Base-by-base conservation (phyloP, 441 rosid species). In the Cnidoscolus chayamansa region DNA sequence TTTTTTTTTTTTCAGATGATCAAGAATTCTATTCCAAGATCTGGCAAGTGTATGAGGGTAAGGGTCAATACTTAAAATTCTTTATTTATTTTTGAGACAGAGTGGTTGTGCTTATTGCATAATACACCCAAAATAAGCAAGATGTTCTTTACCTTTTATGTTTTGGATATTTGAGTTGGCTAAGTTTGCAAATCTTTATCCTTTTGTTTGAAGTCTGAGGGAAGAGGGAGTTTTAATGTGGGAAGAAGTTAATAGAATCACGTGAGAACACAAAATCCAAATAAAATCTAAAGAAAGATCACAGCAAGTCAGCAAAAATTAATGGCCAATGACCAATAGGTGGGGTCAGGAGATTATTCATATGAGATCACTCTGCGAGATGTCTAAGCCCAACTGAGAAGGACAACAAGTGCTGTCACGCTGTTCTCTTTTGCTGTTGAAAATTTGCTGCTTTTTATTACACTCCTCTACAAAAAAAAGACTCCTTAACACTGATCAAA, bases 191-290 rank as follows among this genome's bases (percentile, higher is more conserved):
- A 35, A 3, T 0, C 7, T 40, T 40, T 5, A 40, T 3, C 6
- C 7, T 40, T 40, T 40, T 3, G 64, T 25, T 67, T 32, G 8
- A 55, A 37, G 55, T 68, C 10, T 60, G 70, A 68, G 61, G 50
- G 72, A 43, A 13, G 7, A 15, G 8, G 0, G 2, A 25, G 57
- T 51, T 47, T 76, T 65, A 76, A 81, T 73, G 74, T 5, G 62
- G 53, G 0, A 43, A 57, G 62, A 47, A 72, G 55, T 71, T 71
- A 64, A 48, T 61, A 65, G 75, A 64, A 35, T 79, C 79, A 77
- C 81, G 83, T 82, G 83, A 79, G 78, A 55, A 57, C 73, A 73
- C 74, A 82, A 82, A 72, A 74, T 70, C 82, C 72, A 76, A 65
- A 77, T 77, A 74, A 77, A 79, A 79, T 79, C 83, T 54, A 57